Conservation (phyloP, 768 basidiomycete species). For the Boletellus ananas region DNA sequence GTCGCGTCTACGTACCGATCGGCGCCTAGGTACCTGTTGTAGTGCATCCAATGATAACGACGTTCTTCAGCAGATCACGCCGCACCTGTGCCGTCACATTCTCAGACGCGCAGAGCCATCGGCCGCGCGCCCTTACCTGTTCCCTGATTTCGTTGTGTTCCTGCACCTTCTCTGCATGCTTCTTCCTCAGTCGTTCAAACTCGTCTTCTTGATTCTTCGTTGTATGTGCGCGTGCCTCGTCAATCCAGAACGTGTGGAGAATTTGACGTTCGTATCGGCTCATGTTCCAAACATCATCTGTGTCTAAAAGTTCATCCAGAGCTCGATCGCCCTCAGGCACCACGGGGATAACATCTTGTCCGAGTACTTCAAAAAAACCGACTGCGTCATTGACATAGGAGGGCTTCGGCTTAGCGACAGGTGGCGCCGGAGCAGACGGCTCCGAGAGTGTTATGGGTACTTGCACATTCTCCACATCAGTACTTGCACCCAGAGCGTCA, state of each 20-base stretch:
- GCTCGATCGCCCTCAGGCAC: slow-evolving; percentile 37
- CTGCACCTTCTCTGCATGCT: slow-evolving; percentile 38
- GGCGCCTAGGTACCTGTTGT: slow-evolving; percentile 53
- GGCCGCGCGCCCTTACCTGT: slow-evolving; percentile 41
- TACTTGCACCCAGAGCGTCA: background rate
- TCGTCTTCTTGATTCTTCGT: slow-evolving; percentile 34
- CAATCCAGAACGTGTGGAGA: slow-evolving; percentile 47
- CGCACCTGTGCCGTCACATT: slow-evolving; percentile 39
- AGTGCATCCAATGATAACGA: slow-evolving; percentile 71
- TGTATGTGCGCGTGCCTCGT: slow-evolving; percentile 34
- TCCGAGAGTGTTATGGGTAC: background rate
- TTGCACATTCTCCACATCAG: background rate
- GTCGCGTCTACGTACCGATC: background rate
- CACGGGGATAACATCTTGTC: slow-evolving; percentile 33
- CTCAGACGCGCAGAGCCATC: background rate
- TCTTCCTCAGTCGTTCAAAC: slow-evolving; percentile 40
- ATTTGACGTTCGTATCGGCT: slow-evolving; percentile 45
- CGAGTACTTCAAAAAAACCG: slow-evolving; percentile 39
- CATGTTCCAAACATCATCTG: slow-evolving; percentile 50
- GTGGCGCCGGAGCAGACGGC: background rate
- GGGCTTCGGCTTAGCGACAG: background rate
- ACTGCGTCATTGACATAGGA: slow-evolving; percentile 24
- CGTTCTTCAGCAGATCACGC: slow-evolving; percentile 47
- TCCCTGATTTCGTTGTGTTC: slow-evolving; percentile 42
- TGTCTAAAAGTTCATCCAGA: slow-evolving; percentile 35